phyloP scores from a whole-genome alignment of 2,329 filamentous ascomycete species.

The Colletotrichum endophyticum region DNA sequence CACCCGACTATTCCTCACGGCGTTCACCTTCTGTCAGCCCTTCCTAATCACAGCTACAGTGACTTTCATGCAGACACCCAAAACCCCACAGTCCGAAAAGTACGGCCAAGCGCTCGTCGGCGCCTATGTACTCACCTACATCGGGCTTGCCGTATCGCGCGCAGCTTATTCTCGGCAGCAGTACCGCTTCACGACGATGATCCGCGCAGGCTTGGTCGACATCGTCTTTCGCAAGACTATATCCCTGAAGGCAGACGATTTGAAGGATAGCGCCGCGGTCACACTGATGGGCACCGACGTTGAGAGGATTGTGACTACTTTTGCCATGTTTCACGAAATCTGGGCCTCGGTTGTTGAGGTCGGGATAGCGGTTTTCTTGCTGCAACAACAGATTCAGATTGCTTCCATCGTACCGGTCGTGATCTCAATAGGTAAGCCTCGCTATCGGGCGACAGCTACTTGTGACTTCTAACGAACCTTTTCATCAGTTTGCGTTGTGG shows the following conservation, averaged over 20 bases:
- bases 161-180: conserved; percentile 34
- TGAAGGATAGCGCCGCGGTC: conserved; percentile 32
- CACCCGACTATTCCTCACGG: conserved; percentile 20
- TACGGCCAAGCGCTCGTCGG: conserved; percentile 31
- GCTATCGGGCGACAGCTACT: too few species aligned
- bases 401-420: conserved; percentile 46
- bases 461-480: too few species aligned
- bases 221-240: conserved; percentile 33
- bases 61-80: conserved; percentile 9
- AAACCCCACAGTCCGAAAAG: conserved; percentile 21
- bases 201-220: conserved; percentile 28
- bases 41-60: conserved; percentile 27
- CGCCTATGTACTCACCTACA: conserved; percentile 31
- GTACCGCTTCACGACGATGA: conserved; percentile 30
- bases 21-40: conserved; percentile 28
- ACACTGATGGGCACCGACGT: conserved; percentile 42
- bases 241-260: conserved; percentile 21
- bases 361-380: conserved; percentile 27
- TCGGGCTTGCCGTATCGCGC: conserved; percentile 34
- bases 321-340: conserved; percentile 24
- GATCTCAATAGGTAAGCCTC: conserved; percentile 44
- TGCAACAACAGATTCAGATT: conserved; percentile 38
- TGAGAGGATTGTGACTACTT: conserved; percentile 30
- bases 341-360: conserved; percentile 27
- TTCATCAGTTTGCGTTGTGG: conserved; percentile 33